phyloP scores from a whole-genome alignment of 441 rosid species.

The Macaranga tanarius region DNA sequence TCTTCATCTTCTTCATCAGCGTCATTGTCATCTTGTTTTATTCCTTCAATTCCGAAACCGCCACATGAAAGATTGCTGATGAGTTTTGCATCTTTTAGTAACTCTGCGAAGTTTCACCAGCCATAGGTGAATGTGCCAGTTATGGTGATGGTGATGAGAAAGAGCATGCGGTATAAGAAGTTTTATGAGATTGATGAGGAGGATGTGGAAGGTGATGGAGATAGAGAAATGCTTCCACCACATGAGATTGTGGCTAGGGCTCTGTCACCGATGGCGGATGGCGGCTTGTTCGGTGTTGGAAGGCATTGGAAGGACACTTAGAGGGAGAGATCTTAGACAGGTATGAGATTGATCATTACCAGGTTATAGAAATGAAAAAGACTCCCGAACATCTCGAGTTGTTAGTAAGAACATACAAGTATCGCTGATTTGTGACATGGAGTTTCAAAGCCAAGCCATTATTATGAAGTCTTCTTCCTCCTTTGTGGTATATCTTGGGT shows the following conservation, averaged over 20 bases:
- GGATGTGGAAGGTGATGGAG: conserved; percentile 44
- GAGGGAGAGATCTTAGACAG: conserved; percentile 88
- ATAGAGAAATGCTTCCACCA: conserved; percentile 69
- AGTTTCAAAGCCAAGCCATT: no score
- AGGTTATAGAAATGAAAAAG: no score
- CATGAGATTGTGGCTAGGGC: conserved; percentile 83
- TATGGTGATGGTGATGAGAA: conserved; percentile 42
- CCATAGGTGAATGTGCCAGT: conserved; percentile 71
- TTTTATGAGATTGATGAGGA: conserved; percentile 50
- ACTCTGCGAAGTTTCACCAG: conserved; percentile 38
- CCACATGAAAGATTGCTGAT: conserved; percentile 41
- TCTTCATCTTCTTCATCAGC: conserved; percentile 43
- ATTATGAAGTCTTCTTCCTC: no score
- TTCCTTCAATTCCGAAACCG: conserved; percentile 60
- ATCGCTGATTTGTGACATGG: no score
- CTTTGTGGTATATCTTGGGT: no score
- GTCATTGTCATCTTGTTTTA: conserved; percentile 47
- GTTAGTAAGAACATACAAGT: no score
- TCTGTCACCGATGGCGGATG: conserved; percentile 42
- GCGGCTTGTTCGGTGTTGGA: conserved; percentile 78
- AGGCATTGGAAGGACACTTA: conserved; percentile 86
- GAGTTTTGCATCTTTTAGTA: conserved; percentile 5
- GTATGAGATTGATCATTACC: no score
- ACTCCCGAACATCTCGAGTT: no score
- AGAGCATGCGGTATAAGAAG: conserved; percentile 23